These are phyloP conservation scores for Syncephalastrum racemosum DNA, from an alignment of 371 early-diverging fungal genomes.

Conservation along the genomic window DNA sequence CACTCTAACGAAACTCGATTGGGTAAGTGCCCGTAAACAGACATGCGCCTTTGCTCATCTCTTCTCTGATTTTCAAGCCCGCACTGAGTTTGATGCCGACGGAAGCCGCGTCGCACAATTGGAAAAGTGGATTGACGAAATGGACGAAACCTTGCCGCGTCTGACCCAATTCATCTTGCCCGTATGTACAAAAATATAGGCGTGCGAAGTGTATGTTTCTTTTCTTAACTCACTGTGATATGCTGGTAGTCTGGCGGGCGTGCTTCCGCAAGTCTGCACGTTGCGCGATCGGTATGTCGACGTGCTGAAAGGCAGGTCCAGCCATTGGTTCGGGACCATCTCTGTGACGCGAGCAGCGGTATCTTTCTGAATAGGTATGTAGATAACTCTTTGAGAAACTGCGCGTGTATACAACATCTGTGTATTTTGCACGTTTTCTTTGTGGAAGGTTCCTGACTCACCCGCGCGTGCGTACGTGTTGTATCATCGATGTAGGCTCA, in stretches of 20 bases:
- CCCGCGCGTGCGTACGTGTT: not conserved
- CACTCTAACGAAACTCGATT: constrained; percentile 52
- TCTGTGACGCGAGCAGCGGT: constrained; percentile 63
- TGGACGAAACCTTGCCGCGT: constrained; percentile 73
- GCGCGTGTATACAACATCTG: not conserved
- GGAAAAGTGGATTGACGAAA: constrained; percentile 87
- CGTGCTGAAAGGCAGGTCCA: constrained; percentile 85
- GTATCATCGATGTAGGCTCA: constrained; percentile 43
- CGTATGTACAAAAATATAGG: constrained; percentile 24
- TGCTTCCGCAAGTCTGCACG: constrained; percentile 66
- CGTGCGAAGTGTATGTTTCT: not conserved
- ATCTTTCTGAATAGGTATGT: constrained; percentile 73
- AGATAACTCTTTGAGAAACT: not conserved
- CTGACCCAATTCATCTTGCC: constrained; percentile 88
- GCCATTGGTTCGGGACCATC: constrained; percentile 64
- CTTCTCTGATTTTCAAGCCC: constrained; percentile 31
- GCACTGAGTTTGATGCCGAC: constrained; percentile 77
- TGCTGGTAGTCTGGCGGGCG: constrained; percentile 71
- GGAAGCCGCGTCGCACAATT: constrained; percentile 59
- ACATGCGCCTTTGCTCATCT: not conserved
- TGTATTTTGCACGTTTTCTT: constrained; percentile 1
- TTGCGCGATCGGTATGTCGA: constrained; percentile 80
- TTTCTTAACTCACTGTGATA: not conserved
- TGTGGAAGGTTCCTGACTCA: constrained; percentile 4
- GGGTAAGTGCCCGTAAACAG: constrained; percentile 30